Conservation (phyloP, 257 asterid species). For the Solanum sitiens region DNA sequence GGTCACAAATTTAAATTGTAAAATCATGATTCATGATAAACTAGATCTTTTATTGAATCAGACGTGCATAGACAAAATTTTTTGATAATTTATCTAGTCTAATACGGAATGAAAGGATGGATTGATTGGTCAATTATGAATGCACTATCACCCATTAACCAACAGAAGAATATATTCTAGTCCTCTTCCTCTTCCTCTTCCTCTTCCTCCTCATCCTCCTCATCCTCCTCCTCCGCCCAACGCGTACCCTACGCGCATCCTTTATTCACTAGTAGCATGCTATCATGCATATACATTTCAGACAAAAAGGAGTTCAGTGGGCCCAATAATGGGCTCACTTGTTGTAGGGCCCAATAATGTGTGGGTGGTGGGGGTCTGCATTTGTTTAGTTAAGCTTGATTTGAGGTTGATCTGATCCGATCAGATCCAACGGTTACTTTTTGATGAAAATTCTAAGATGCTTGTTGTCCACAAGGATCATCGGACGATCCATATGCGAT, state of each 20-base stretch:
- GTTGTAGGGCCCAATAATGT: neutral
- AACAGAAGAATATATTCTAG: neutral
- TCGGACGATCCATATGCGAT: slow-evolving; percentile 1
- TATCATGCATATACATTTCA: neutral
- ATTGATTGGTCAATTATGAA: neutral
- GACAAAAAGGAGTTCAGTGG: neutral
- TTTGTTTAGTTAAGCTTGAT: neutral
- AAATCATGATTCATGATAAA: neutral
- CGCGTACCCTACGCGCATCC: neutral
- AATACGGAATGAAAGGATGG: neutral
- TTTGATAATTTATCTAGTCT: neutral
- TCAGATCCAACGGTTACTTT: slow-evolving; percentile 1
- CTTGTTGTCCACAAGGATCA: slow-evolving; percentile 5
- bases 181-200: neutral
- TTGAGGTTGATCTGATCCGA: slow-evolving; percentile 1
- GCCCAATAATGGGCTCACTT: neutral
- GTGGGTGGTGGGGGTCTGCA: neutral
- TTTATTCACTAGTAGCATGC: neutral
- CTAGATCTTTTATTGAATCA: neutral
- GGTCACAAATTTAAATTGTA: accelerated
- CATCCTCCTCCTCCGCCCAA: neutral
- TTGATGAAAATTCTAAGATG: neutral
- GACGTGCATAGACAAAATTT: neutral
- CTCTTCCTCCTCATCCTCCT: neutral
- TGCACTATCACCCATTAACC: slow-evolving; percentile 1